Base-by-base conservation (phyloP, 192 early-diverging fungal genomes). In the Entomortierella chlamydospora region DNA sequence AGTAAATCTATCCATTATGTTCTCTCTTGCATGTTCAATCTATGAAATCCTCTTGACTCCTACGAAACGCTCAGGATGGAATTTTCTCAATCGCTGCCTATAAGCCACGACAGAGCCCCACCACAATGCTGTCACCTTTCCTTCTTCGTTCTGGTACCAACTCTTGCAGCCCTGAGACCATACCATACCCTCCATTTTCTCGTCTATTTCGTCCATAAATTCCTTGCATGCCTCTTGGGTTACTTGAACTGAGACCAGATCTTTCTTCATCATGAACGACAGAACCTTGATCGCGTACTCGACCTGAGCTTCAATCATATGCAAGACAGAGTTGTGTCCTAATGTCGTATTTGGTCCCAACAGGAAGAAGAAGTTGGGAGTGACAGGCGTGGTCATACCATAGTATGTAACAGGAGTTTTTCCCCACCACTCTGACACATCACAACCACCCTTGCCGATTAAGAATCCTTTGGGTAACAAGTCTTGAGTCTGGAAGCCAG, bases 311-410 rank as follows among this genome's bases (percentile, higher is more conserved):
- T 89, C 88, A 28, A 86, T 81, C 70, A 85, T 85, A 30, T 62
- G 65, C 34, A 88, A 43, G 23, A 88, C 72, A 23, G 81, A 83
- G 33, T 81, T 79, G 56, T 88, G 88, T 1, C 84, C 87, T 0
- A 88, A 45, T 0, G 69, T 83, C 23, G 73, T 68, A 50, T 76
- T 64, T 30, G 87, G 86, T 45, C 88, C 88, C 26, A 87, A 63
- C 58, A 88, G 30, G 56, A 83, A 68, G 42, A 83, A 90, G 22
- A 84, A 61, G 57, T 89, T 89, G 9, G 88, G 88, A 33, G 85
- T 86, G 15, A 82, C 87, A 29, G 64, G 37, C 10, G 76, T 60
- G 1, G 65, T 71, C 6, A 86, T 61, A 2, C 86, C 83, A 22
- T 82, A 72, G 61, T 83, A 88, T 2, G 85, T 80, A n/a, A 70